phyloP scores from a whole-genome alignment of 2,329 filamentous ascomycete genomes.

The Aureobasidium sp. region DNA sequence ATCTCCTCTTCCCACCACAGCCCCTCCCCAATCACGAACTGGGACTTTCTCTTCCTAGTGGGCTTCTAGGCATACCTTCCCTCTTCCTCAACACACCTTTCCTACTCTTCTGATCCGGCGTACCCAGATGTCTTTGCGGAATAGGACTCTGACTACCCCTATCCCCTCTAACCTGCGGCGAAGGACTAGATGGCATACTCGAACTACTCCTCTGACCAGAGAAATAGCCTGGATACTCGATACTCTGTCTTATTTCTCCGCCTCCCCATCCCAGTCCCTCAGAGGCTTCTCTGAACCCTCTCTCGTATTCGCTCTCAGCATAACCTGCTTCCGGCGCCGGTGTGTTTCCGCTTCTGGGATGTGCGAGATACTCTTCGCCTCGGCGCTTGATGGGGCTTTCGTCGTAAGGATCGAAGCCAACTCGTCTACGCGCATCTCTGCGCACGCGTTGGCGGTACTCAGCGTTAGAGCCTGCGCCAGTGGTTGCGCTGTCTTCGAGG shows the following conservation, averaged over 20 bases:
- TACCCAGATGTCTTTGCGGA: neutral
- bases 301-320: neutral
- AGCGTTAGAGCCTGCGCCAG: conserved; percentile 54
- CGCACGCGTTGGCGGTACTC: conserved; percentile 52
- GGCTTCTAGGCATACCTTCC: conserved; percentile 11
- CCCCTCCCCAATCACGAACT: neutral
- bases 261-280: neutral
- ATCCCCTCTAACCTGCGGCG: conserved; percentile 11
- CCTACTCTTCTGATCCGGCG: neutral
- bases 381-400: conserved; percentile 59
- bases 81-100: conserved; percentile 5
- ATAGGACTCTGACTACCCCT: neutral
- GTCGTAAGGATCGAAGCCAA: conserved; percentile 65
- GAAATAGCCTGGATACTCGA: neutral
- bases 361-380: conserved; percentile 56
- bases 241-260: neutral
- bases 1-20: neutral
- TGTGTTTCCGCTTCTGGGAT: conserved; percentile 16
- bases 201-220: neutral
- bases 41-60: neutral
- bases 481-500: conserved; percentile 59
- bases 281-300: neutral
- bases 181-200: conserved; percentile 18
- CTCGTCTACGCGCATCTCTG: conserved; percentile 49
- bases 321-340: neutral